Base-by-base conservation (phyloP, 495 filamentous ascomycete genomes). In the Aspergillus steynii region DNA sequence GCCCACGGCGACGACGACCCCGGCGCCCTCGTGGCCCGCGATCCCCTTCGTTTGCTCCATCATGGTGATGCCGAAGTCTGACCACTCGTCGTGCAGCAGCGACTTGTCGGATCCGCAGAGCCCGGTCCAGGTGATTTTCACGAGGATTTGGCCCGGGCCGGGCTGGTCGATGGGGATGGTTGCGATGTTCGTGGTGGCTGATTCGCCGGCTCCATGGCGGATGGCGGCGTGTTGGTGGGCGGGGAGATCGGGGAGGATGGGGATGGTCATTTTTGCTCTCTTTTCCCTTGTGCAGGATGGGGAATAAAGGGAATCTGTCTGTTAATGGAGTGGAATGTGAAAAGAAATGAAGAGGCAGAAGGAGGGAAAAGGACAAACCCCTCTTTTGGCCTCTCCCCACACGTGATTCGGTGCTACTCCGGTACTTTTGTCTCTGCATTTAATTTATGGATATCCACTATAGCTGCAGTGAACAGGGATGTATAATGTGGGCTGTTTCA, bases 11-110 rank as follows among this genome's bases (percentile, higher is more conserved):
- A 72, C 68, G 3, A 77, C 69, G 7, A 45, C 56, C 0, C 76
- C 76, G 10, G 74, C 61, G n/a, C 76, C 74, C 63, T 78, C 74
- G 34, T 78, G 75, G 14, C 73, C 73, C 48, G 71, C 70, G 27
- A 78, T 72, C 56, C 59, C 59, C 7, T 63, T 69, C n/a, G 45
- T 32, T 29, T 55, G 8, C 1, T 52, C 45, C 15, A 9, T 53
- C 59, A 61, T 61, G 25, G 28, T 12, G 3, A 61, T 5, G 7
- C 59, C 59, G n/a, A 61, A 61, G n/a, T 37, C 59, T 2, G 32
- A 26, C 59, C 59, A 61, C 28, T 61, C 59, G 20, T 61, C 59
- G 4, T 50, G 52, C 14, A 61, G 29, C 1, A 61, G 52, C 14
- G 59, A 55, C n/a, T 61, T 61, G 29, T 61, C 59, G 2, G 59